Evolutionary conservation across 2,329 filamentous ascomycete species (phyloP), one percentile per base, ranked within the genome.

Genomic region (Eutypa lata): DNA sequence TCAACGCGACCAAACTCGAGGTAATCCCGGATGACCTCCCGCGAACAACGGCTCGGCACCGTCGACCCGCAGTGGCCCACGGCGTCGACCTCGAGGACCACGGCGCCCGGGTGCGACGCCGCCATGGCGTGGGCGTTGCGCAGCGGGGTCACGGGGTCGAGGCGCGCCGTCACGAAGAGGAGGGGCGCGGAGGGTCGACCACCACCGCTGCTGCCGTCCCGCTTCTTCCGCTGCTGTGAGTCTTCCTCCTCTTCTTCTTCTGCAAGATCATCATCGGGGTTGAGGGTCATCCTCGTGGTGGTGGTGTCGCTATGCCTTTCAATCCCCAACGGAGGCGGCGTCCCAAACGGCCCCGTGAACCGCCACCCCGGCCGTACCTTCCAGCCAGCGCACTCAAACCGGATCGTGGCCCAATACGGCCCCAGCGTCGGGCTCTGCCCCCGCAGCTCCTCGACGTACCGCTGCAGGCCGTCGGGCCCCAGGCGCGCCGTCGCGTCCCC

Each of bases 91-190:
- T 53, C 19, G 46, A 65, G 37, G 18, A 60, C 55, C 1, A 45
- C 38, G 2, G 63, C 45, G 1, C 61, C 60, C 3, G 57, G 38
- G 47, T 64, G 57, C 1, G 35, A 28, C 7, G 10, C 13, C 8
- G 62, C 49, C 61, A 63, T 61, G 42, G 52, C 56, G 18, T 50
- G 28, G 3, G 73, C 65, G 63, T 76, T 70, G 53, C 69, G 48
- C 37, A 74, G 57, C 5, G 77, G 77, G 24, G 77, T 79, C 11
- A 77, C 72, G 13, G 77, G 77, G 51, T 79, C 76, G 7, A 72
- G 66, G 6, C 66, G 56, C 50, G 72, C 74, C 11, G 71, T 68
- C 3, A 79, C 55, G 59, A 77, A 77, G 26, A 80, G 60, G 24
- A 79, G 54, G 3, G 77, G 76, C 3, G 72, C 71, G 1, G 64